Evolutionary conservation across 176 grass and related monocot species (phyloP).

Genomic region (Oryza punctata): DNA sequence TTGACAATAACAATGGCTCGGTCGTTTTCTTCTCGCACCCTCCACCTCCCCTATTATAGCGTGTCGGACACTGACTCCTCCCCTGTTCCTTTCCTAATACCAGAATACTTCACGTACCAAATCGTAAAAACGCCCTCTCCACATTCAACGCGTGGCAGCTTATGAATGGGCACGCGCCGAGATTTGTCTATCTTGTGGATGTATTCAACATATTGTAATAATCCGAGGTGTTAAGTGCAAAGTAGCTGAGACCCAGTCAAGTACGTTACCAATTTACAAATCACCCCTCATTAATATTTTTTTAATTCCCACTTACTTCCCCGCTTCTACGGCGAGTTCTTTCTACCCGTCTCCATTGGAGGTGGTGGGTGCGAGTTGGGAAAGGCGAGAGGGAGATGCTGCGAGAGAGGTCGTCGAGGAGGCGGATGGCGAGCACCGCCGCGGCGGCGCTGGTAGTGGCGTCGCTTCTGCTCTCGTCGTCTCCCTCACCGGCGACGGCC

Average conservation of each 20-base stretch:
- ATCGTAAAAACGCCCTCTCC: neutral
- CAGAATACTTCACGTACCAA: neutral
- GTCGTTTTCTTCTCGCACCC: neutral
- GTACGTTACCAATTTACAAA: conserved; percentile 2
- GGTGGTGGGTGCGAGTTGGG: neutral
- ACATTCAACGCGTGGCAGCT: neutral
- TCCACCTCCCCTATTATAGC: neutral
- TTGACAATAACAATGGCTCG: neutral
- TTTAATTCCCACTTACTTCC: neutral
- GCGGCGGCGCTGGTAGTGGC: neutral
- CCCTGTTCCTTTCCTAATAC: rapidly evolving
- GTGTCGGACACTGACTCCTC: neutral
- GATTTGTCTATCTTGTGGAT: neutral
- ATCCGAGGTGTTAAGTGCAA: neutral
- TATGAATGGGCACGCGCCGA: neutral
- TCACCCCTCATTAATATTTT: neutral
- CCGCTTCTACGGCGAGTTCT: neutral
- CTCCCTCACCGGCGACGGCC: neutral
- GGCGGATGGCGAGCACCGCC: neutral
- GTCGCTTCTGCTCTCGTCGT: neutral
- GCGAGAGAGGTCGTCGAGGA: neutral
- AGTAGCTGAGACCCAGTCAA: neutral
- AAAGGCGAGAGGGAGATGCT: neutral
- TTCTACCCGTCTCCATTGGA: neutral
- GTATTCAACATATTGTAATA: neutral